Evolutionary conservation across 768 basidiomycete genomes (phyloP).

Genomic region (Termitomyces heimii): DNA sequence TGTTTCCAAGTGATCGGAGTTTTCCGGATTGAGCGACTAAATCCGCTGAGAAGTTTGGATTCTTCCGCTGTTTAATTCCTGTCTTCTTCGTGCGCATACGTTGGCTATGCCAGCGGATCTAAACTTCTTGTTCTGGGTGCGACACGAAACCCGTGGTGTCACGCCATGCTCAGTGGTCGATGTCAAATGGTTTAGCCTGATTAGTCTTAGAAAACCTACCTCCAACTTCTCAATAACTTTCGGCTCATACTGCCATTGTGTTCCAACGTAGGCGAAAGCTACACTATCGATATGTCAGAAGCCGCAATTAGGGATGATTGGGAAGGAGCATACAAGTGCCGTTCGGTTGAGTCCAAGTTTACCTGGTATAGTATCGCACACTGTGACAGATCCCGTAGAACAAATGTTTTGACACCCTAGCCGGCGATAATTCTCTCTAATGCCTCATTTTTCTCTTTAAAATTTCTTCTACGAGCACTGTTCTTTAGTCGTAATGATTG

Average conservation of each 20-base stretch:
- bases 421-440: neutral
- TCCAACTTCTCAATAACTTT: neutral
- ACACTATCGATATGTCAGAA: neutral
- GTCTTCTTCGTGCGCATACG: too few relatives aligned
- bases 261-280: neutral
- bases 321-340: neutral
- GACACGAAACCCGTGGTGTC: too few relatives aligned
- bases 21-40: too few relatives aligned
- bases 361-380: neutral
- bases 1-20: too few relatives aligned
- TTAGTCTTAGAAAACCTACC: too few relatives aligned
- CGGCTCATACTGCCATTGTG: neutral
- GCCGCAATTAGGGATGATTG: neutral
- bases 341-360: neutral
- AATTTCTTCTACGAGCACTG: neutral
- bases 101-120: too few relatives aligned
- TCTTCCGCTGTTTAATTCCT: too few relatives aligned
- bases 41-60: too few relatives aligned
- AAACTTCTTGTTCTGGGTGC: too few relatives aligned
- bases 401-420: neutral
- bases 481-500: neutral
- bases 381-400: neutral
- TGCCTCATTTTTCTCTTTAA: neutral
- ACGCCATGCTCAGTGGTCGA: too few relatives aligned
- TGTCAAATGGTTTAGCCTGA: too few relatives aligned